phyloP scores from a whole-genome alignment of 2,329 filamentous ascomycete genomes.

The Pezicula neosporulosa region DNA sequence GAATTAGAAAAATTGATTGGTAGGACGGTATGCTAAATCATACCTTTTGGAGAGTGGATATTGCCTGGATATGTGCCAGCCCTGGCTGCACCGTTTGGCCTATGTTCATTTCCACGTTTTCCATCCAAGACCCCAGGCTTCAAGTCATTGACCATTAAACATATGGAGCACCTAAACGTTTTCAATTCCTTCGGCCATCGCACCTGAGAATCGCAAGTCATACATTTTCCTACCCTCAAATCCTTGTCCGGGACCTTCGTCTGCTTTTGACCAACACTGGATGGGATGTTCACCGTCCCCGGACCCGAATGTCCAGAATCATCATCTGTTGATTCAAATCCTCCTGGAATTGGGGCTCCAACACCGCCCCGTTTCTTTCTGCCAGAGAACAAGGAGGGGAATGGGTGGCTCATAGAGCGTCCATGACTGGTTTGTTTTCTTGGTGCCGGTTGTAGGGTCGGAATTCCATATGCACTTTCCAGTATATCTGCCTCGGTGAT shows the following conservation, averaged over 20 bases:
- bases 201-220: conserved; percentile 80
- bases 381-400: conserved; percentile 65
- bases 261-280: conserved; percentile 26
- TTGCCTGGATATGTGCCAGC: conserved; percentile 11
- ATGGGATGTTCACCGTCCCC: conserved; percentile 6
- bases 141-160: conserved; percentile 81
- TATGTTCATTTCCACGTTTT: conserved; percentile 22
- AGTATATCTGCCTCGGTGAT: conserved; percentile 28
- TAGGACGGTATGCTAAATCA: not conserved
- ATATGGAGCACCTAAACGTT: conserved; percentile 79
- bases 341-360: conserved; percentile 29
- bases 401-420: conserved; percentile 73
- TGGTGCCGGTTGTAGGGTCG: conserved; percentile 16
- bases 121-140: conserved; percentile 35
- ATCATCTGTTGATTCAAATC: conserved; percentile 44
- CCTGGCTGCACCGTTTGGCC: conserved; percentile 12
- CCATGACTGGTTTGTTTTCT: conserved; percentile 17
- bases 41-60: conserved; percentile 19
- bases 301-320: conserved; percentile 29
- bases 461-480: conserved; percentile 27
- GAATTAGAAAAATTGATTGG: not conserved
- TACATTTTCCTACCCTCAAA: conserved; percentile 70
- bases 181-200: conserved; percentile 72
- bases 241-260: conserved; percentile 46
- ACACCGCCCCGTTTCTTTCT: conserved; percentile 50